Evolutionary conservation across 2,329 filamentous ascomycete genomes (phyloP).

Genomic region (Xylariales sp.): DNA sequence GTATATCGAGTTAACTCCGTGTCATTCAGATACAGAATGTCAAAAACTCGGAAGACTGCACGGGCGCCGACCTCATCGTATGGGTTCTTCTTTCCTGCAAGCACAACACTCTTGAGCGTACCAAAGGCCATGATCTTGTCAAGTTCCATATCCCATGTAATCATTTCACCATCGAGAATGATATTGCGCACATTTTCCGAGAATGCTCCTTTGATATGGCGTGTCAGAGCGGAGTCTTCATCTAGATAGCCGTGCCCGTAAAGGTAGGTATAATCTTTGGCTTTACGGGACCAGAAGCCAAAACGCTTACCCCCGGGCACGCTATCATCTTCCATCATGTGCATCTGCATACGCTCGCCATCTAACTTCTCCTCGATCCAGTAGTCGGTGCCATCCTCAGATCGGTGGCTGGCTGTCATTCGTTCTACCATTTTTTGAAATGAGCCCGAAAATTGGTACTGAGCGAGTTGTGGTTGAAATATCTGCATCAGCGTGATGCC

Average conservation of each 20-base stretch:
- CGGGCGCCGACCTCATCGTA: slow-evolving; percentile 60
- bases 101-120: slow-evolving; percentile 84
- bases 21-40: slow-evolving; percentile 86
- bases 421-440: slow-evolving; percentile 76
- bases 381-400: slow-evolving; percentile 70
- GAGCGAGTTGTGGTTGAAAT: slow-evolving; percentile 92
- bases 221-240: slow-evolving; percentile 70
- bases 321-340: slow-evolving; percentile 71
- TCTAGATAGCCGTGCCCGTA: slow-evolving; percentile 78
- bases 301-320: slow-evolving; percentile 70
- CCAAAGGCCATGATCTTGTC: slow-evolving; percentile 88
- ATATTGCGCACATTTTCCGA: slow-evolving; percentile 72
- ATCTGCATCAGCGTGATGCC: slow-evolving; percentile 85
- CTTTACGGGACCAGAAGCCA: slow-evolving; percentile 90
- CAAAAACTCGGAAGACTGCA: slow-evolving; percentile 82
- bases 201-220: slow-evolving; percentile 76
- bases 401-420: slow-evolving; percentile 44
- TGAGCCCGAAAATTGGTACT: slow-evolving; percentile 76
- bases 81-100: slow-evolving; percentile 73
- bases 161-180: slow-evolving; percentile 97
- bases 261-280: slow-evolving; percentile 92
- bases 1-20: slow-evolving; percentile 76
- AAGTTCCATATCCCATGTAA: slow-evolving; percentile 87
- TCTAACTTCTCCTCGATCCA: slow-evolving; percentile 99
- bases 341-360: slow-evolving; percentile 94